A percentile compares a stretch with the other conserved stretches of the same genome.
Conservation (phyloP, 2,329 filamentous ascomycete genomes). For the Tolypocladium ophioglossoides region DNA sequence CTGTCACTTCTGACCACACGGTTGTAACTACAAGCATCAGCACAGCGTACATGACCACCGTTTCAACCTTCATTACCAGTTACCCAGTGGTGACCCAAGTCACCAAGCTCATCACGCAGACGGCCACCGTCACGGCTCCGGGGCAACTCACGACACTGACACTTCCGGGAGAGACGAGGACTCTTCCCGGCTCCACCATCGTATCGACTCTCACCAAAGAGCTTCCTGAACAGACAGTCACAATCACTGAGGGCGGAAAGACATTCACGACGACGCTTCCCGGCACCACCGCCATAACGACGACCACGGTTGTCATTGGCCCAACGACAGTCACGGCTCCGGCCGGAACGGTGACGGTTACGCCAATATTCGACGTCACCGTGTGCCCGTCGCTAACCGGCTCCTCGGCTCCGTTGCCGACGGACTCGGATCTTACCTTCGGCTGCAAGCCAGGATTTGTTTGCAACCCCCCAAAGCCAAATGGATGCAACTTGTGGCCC, state of each 20-base stretch:
- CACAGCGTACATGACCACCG: conserved; percentile 4
- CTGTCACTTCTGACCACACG: conserved; percentile 8
- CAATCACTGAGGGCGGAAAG: conserved; percentile 7
- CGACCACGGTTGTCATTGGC: conserved; percentile 15
- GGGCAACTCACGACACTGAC: conserved; percentile 5
- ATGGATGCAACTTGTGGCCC: conserved; percentile 40
- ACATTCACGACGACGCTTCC: conserved; percentile 19
- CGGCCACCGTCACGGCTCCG: conserved; percentile 3
- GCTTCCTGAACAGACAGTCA: conserved; percentile 6
- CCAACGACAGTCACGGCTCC: conserved; percentile 17
- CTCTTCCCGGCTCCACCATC: neutral
- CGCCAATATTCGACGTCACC: conserved; percentile 19
- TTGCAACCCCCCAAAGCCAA: conserved; percentile 40
- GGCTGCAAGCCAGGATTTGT: conserved; percentile 43
- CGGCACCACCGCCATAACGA: conserved; percentile 19
- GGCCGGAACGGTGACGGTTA: conserved; percentile 16
- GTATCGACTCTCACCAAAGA: neutral
- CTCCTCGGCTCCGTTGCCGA: conserved; percentile 16
- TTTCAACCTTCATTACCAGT: conserved; percentile 6
- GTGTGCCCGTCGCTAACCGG: conserved; percentile 36
- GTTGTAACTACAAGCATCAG: conserved; percentile 4
- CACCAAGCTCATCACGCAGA: conserved; percentile 3
- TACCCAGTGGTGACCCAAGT: conserved; percentile 7
- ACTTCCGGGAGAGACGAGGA: conserved; percentile 2
- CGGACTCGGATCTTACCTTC: conserved; percentile 34